Base-by-base conservation (phyloP, 2,329 filamentous ascomycete genomes). In the Trichoderma pleuroti region DNA sequence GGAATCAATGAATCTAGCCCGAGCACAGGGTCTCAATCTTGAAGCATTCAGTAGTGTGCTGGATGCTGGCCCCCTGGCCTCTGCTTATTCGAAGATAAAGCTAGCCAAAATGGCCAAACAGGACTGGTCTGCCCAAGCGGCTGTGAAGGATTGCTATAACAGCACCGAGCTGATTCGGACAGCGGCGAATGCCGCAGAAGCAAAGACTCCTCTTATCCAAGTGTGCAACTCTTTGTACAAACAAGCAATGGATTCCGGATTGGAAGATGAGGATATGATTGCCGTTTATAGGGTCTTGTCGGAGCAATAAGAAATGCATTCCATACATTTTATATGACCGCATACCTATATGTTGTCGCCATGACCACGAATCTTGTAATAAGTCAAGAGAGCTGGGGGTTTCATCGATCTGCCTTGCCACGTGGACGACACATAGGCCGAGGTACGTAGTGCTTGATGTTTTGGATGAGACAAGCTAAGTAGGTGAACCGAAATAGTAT, bases 1-100 rank as follows among this genome's bases (percentile, higher is more conserved):
- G 1, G 79, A 80, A 69, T 75, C 79, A 2, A 76, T 80, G 74
- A 77, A 76, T 67, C 74, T 81, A 1, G 79, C 79, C 0, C 63
- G 67, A 14, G 77, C 76, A 2, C 78, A 80, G 61, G 77, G 78
- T 2, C 74, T 81, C 1, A 72, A 81, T 34, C 70, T 78, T 16
- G 72, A 75, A 12, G 76, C 78, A 0, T 76, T 81, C 24, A 75
- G 73, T 0, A 57, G 75, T 21, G 78, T 79, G 14, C 72, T 81
- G 9, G 73, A 78, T 46, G 77, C 77, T 1, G 76, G 78, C 0
- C 79, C 76, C 0, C 74, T 78, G 75, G 76, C 78, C 4, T 81
- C 79, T 0, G 70, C 76, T 0, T 80, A 80, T 65, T 74, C 76
- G 4, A 76, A 68, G 16, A 49, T 76, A 14, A 80, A 80, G 71